Conservation (phyloP, 2,329 filamentous ascomycete species). For the Dothidotthia symphoricarpi region DNA sequence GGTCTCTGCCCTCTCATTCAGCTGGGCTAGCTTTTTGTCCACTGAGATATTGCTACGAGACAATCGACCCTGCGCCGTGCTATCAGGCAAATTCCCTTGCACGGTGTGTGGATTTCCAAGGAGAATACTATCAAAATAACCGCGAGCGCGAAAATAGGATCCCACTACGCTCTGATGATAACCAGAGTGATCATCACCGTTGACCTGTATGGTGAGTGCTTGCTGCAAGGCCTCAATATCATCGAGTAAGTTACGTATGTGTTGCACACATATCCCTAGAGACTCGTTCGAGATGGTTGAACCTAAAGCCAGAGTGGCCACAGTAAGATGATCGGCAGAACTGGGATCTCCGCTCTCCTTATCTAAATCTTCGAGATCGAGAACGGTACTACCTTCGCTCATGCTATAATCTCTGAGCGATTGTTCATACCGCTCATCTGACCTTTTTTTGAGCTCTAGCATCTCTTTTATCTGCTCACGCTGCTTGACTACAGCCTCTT, state of each 20-base stretch:
- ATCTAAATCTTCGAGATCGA: conserved; percentile 7
- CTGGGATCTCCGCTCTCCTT: background rate
- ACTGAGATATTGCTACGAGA: no score
- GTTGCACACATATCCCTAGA: conserved; percentile 25
- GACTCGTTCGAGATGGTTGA: conserved; percentile 21
- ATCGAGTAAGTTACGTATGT: conserved; percentile 22
- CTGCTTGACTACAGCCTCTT: conserved; percentile 24
- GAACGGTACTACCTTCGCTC: conserved; percentile 18
- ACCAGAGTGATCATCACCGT: conserved; percentile 37
- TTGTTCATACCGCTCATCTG: conserved; percentile 26
- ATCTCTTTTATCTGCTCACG: conserved; percentile 28
- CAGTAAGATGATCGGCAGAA: background rate
- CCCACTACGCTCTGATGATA: conserved; percentile 28
- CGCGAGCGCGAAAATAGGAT: conserved; percentile 24
- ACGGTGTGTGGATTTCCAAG: conserved; percentile 5
- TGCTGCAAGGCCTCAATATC: conserved; percentile 24
- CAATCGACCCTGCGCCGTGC: background rate
- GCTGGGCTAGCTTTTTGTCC: no score
- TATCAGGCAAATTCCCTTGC: background rate
- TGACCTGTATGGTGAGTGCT: conserved; percentile 40
- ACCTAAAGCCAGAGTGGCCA: conserved; percentile 12
- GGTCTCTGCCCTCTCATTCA: no score
- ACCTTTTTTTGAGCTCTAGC: conserved; percentile 23
- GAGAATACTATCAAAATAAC: conserved; percentile 16
- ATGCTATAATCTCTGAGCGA: conserved; percentile 20